Base-by-base conservation (phyloP, 257 asterid species). In the Hygrophila difformis region DNA sequence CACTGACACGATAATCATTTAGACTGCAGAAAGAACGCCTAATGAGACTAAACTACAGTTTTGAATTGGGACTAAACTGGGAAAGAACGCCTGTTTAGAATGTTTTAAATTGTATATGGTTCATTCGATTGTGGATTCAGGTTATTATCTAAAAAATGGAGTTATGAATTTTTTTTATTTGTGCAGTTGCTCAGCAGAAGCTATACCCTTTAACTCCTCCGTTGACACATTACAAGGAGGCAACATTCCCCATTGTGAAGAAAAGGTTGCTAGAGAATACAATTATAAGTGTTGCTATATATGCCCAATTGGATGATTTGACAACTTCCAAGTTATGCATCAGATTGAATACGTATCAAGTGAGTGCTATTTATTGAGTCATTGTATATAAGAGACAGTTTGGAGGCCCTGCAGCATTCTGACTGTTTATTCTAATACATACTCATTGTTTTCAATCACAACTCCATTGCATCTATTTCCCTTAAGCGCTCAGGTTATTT, bases 161-260 rank as follows among this genome's bases (percentile, higher is more conserved):
- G n/a, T n/a, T n/a, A n/a, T n/a, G n/a, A n/a, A n/a, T n/a, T n/a
- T n/a, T n/a, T n/a, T n/a, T 60, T 53, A 60, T 53, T 5, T 47
- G 16, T 68, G 80, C 95, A 86, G 98, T 82, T 70, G 91, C 75
- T 35, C 79, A 70, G 79, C 67, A 64, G 18, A 66, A 63, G 43
- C 59, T 91, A 42, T 91, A 82, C 73, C 98, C 98, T 46, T 67
- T 87, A 36, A 24, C 77, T 50, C 94, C 98, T 58, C 93, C 97
- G 39, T 63, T 91, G 82, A 91, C 98, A 58, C 93, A 87, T 53
- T 80, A 75, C 79, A 86, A 66, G 62, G 98, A 82, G 76, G 69
- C 83, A 34, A 46, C 92, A 61, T 82, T 91, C 79, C 92, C 98
- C 23, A 67, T 74, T 33, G 69, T 72, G 57, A 82, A 76, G 82